Evolutionary conservation across 1,284 basidiomycete genomes (phyloP).

Genomic region (Chalciporus sp.): DNA sequence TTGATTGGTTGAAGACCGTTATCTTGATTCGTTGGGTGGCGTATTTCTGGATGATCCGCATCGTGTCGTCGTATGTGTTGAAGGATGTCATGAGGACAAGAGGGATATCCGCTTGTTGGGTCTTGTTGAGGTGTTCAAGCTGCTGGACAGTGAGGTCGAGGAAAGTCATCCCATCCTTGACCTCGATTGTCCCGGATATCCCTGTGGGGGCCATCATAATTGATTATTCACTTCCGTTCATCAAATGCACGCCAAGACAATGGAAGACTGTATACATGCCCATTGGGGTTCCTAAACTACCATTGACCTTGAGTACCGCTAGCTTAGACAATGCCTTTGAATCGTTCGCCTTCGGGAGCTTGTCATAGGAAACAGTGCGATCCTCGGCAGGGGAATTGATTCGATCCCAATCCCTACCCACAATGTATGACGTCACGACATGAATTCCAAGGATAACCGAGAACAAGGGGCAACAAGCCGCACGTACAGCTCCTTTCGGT

Average conservation of each 20-base stretch:
- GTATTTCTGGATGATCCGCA: constrained; percentile 98
- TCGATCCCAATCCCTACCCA: constrained; percentile 87
- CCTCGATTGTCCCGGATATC: constrained; percentile 91
- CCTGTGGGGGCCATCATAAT: constrained; percentile 40
- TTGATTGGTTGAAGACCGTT: constrained; percentile 94
- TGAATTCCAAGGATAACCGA: constrained; percentile 16
- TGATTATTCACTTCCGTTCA: constrained; percentile 6
- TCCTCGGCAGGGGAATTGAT: constrained; percentile 90
- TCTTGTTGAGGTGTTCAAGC: constrained; percentile 84
- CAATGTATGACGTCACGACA: constrained; percentile 10
- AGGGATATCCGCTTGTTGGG: constrained; percentile 76
- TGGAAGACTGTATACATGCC: constrained; percentile 45
- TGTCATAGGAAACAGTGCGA: constrained; percentile 86
- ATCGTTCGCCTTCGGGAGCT: constrained; percentile 66
- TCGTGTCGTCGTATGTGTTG: constrained; percentile 96
- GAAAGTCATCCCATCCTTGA: constrained; percentile 97
- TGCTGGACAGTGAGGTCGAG: constrained; percentile 93
- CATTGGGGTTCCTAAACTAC: constrained; percentile 96
- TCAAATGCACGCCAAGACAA: background rate
- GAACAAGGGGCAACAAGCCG: constrained; percentile 10
- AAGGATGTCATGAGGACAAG: constrained; percentile 99
- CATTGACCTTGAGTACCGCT: constrained; percentile 97
- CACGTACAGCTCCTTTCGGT: constrained; percentile 86
- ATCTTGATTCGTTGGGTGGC: constrained; percentile 93
- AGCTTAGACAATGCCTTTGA: constrained; percentile 84